Conservation (phyloP, 2,329 filamentous ascomycete genomes). For the Colletotrichum falcatum region DNA sequence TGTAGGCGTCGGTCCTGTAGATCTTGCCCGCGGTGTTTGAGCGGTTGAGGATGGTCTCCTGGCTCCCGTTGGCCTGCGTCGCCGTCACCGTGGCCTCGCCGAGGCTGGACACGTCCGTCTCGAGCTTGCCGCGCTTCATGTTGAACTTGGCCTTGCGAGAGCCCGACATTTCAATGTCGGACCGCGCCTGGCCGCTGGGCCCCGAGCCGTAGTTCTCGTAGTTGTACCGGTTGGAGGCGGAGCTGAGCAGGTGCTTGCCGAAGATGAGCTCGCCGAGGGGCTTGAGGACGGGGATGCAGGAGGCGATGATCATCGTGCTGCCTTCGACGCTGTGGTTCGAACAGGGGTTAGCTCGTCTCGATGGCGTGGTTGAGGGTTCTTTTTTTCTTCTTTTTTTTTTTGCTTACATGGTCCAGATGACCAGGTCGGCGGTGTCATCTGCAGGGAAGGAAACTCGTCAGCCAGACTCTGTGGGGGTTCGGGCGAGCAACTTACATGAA, state of each 20-base stretch:
- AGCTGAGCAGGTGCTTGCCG: constrained; percentile 4
- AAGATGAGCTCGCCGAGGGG: constrained; percentile 44
- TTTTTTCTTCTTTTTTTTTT: no score
- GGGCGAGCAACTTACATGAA: constrained; percentile 40
- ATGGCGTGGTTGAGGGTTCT: no score
- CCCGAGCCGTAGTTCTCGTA: constrained; percentile 25
- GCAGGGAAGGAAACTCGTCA: no score
- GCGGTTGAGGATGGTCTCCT: constrained; percentile 3
- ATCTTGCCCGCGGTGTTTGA: neutral
- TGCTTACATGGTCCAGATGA: constrained; percentile 59
- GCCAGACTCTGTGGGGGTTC: neutral
- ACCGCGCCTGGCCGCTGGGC: neutral
- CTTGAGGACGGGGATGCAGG: constrained; percentile 51
- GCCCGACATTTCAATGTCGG: constrained; percentile 1
- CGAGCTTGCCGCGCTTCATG: neutral
- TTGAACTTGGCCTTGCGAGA: neutral
- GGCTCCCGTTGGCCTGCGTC: neutral
- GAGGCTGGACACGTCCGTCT: constrained; percentile 2
- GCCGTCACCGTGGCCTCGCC: neutral
- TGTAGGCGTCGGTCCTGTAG: neutral
- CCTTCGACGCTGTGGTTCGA: constrained; percentile 47
- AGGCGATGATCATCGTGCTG: constrained; percentile 51
- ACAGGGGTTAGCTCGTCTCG: no score
- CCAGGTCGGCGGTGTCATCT: constrained; percentile 55
- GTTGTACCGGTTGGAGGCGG: constrained; percentile 4